Conservation (phyloP, 257 asterid genomes). For the Capsicum baccatum region DNA sequence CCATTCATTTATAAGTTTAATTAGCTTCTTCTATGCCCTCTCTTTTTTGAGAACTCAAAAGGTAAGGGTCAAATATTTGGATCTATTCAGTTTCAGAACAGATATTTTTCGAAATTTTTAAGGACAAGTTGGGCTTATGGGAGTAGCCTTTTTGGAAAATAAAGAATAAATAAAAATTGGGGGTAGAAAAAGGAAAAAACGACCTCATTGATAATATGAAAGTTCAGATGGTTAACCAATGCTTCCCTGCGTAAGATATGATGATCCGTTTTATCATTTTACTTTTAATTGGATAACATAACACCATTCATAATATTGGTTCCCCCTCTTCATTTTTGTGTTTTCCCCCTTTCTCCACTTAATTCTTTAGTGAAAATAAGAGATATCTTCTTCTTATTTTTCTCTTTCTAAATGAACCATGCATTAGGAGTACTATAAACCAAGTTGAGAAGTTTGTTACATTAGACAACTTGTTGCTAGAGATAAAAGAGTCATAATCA, state of each 20-base stretch:
- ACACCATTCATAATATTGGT: neutral
- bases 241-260: neutral
- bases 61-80: neutral
- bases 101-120: neutral
- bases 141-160: neutral
- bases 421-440: neutral
- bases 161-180: neutral
- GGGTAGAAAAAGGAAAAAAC: too few species aligned
- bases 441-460: too few species aligned
- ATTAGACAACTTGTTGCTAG: neutral
- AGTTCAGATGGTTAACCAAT: too few species aligned
- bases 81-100: neutral
- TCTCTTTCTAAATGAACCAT: neutral
- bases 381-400: neutral
- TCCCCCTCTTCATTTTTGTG: neutral
- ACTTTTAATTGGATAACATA: neutral
- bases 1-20: neutral
- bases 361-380: neutral
- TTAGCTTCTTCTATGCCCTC: neutral
- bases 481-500: neutral
- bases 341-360: neutral
- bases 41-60: constrained; percentile 10
- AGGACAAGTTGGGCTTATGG: constrained; percentile 11
- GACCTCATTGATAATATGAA: too few species aligned
- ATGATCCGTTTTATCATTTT: neutral